Evolutionary conservation across 352 stramenopile species (phyloP).

Genomic region (Phytophthora crassamura): DNA sequence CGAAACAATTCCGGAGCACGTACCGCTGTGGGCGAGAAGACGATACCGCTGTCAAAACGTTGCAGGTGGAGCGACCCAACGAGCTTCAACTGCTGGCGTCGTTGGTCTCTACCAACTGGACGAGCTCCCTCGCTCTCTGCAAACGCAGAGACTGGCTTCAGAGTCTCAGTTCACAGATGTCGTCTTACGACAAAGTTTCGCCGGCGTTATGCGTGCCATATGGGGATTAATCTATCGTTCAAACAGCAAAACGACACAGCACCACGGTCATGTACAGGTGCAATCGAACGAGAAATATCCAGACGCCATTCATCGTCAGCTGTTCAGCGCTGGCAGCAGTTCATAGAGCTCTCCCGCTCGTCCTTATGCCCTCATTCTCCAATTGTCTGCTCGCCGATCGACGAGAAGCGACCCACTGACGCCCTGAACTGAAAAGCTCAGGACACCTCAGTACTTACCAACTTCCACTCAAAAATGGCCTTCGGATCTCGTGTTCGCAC

Average conservation of each 20-base stretch:
- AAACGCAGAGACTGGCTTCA: neutral
- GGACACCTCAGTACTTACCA: slow-evolving; percentile 28
- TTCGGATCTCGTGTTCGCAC: slow-evolving; percentile 28
- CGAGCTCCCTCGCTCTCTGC: slow-evolving; percentile 12
- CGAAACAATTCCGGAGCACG: neutral
- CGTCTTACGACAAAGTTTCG: slow-evolving; percentile 14
- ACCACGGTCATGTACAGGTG: neutral
- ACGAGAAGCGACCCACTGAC: slow-evolving; percentile 32
- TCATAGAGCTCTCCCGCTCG: slow-evolving; percentile 24
- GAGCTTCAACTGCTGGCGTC: slow-evolving; percentile 12
- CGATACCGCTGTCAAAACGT: slow-evolving; percentile 7
- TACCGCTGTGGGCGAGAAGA: slow-evolving; percentile 17
- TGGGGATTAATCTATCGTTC: slow-evolving; percentile 26
- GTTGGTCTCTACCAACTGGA: slow-evolving; percentile 8
- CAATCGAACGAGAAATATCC: slow-evolving; percentile 24
- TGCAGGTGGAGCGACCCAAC: slow-evolving; percentile 5
- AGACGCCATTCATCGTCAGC: slow-evolving; percentile 8
- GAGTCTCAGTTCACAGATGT: slow-evolving; percentile 19
- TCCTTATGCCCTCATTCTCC: slow-evolving; percentile 23
- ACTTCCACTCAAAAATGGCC: slow-evolving; percentile 17
- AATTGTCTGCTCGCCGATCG: slow-evolving; percentile 32
- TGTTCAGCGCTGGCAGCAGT: slow-evolving; percentile 7
- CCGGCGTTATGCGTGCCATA: slow-evolving; percentile 11
- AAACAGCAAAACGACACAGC: slow-evolving; percentile 29
- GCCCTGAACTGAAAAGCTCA: neutral